Conservation (phyloP, 768 basidiomycete genomes). For the Agaricus subrufescens region DNA sequence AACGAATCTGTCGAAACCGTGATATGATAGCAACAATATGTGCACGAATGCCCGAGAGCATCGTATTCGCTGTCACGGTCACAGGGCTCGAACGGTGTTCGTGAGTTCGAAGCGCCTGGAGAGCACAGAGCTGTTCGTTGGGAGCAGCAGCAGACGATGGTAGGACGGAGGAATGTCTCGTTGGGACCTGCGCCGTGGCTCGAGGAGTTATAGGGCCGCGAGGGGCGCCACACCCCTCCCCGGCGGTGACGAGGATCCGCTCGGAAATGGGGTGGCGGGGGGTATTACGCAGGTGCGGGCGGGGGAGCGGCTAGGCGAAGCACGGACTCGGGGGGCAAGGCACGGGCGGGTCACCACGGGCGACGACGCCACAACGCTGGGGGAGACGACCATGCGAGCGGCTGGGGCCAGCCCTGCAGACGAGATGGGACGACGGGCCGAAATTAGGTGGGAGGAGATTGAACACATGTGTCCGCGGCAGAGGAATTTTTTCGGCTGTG, state of each 20-base stretch:
- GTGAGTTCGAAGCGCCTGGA: background rate
- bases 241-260: background rate
- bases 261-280: background rate
- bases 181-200: background rate
- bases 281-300: background rate
- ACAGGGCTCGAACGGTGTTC: background rate
- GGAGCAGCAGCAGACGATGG: background rate
- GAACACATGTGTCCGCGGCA: constrained; percentile 9
- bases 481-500: constrained; percentile 10
- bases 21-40: background rate
- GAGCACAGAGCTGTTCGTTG: background rate
- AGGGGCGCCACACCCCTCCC: no score
- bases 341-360: no score
- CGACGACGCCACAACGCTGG: no score
- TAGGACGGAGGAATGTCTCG: background rate
- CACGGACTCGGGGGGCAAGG: no score
- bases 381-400: no score
- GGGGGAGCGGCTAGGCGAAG: no score
- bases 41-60: background rate
- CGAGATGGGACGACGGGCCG: background rate
- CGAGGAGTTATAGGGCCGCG: no score
- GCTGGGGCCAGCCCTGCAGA: background rate
- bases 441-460: constrained; percentile 3
- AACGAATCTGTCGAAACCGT: background rate
- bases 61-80: background rate